Conservation (phyloP, 768 basidiomycete species). For the Amanita inopinata region DNA sequence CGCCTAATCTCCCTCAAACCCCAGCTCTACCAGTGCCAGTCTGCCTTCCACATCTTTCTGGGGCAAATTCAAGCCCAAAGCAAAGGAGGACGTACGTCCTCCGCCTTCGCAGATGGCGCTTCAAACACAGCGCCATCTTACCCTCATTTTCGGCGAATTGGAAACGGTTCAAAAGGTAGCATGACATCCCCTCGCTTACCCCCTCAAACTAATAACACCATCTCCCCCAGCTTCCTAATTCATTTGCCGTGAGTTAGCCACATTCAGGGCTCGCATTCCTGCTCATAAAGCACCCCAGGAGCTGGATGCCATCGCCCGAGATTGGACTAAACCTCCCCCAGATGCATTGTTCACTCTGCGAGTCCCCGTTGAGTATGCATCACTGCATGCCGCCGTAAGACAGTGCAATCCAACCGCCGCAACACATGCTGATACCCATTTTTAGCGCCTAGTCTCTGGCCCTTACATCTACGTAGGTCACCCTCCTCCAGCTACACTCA, state of each 20-base stretch:
- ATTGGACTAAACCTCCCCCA: constrained; percentile 83
- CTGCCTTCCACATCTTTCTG: constrained; percentile 44
- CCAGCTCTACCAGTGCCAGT: constrained; percentile 59
- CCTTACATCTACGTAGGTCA: constrained; percentile 72
- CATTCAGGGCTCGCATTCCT: constrained; percentile 2
- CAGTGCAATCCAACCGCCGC: too few species aligned
- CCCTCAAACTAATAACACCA: constrained; percentile 10
- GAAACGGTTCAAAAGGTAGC: constrained; percentile 72
- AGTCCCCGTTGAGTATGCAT: constrained; percentile 81
- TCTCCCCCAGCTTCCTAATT: constrained; percentile 50
- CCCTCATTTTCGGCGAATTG: constrained; percentile 77
- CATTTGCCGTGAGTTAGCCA: constrained; percentile 45
- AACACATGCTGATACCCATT: constrained; percentile 16
- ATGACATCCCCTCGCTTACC: constrained; percentile 3
- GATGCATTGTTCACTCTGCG: constrained; percentile 68
- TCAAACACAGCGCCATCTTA: constrained; percentile 66
- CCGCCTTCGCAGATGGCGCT: constrained; percentile 51
- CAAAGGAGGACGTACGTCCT: constrained; percentile 47
- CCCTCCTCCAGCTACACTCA: constrained; percentile 4
- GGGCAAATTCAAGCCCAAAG: constrained; percentile 66
- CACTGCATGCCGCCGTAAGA: constrained; percentile 75
- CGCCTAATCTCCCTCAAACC: constrained; percentile 25
- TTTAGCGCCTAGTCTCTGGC: constrained; percentile 69
- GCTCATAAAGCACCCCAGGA: constrained; percentile 38
- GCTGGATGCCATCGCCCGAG: constrained; percentile 67